Base-by-base conservation (phyloP, 1,139 yeast genomes). In the Lodderomyces orthopsilosis region DNA sequence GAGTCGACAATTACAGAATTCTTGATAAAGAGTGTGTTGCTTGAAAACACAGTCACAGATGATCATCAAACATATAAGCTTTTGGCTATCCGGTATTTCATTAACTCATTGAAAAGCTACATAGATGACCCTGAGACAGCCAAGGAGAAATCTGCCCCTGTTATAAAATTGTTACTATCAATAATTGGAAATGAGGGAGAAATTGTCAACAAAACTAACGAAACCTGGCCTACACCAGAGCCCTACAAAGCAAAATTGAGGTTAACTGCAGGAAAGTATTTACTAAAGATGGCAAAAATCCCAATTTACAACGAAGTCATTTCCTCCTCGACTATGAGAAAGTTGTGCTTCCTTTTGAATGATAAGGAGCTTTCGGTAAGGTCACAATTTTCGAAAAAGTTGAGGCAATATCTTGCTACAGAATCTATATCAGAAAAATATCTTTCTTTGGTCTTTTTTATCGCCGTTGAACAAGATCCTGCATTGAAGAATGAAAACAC, bases 131-230 rank as follows among this genome's bases (percentile, higher is more conserved):
- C 56, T 58, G 44, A 66, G 48, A 66, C 51, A 49, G 60, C 68
- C 65, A 47, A 52, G 4, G 53, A 55, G 17, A 59, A 59, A 30
- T 80, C 85, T 0, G 78, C 73, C 43, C 89, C 91, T 7, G 81
- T 86, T 0, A 62, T 88, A 47, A 86, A 85, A 51, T 64, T 88
- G 34, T 69, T 89, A 36, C 69, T 78, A 35, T 79, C 91, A 1
- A 66, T 86, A 27, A 78, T 90, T 39, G 79, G 83, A 2, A 85
- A 85, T 58, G 85, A 86, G 39, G 96, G 96, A n/a, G 96, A 90
- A 56, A 75, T 90, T 22, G 78, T 83, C 2, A 70, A 76, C 22
- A 71, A 72, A 21, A 68, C 69, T 37, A 54, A 72, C 3, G 64
- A 61, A 4, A 62, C 68, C 12, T 70, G 65, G 54, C 81, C 84